Evolutionary conservation across 345 rosid species (phyloP).

Genomic region (Turnera subulata): DNA sequence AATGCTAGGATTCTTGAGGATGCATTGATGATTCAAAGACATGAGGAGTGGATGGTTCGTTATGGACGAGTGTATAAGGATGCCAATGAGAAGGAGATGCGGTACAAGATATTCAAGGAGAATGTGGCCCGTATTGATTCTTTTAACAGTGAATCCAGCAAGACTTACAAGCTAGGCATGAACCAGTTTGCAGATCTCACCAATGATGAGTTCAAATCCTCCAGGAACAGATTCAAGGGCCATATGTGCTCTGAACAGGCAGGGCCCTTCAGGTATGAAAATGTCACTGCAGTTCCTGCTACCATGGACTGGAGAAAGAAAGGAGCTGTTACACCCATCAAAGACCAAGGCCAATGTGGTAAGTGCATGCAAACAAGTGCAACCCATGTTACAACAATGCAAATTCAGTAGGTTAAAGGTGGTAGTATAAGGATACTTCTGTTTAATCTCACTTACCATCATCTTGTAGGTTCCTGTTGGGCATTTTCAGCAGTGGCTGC

Average conservation of each 20-base stretch:
- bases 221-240: slow-evolving; percentile 6
- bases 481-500: slow-evolving; percentile 54
- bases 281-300: neutral
- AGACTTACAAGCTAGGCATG: slow-evolving; percentile 7
- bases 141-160: neutral
- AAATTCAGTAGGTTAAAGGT: no score
- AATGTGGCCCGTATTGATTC: slow-evolving; percentile 1
- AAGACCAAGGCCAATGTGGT: slow-evolving; percentile 15
- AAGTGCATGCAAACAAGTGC: neutral
- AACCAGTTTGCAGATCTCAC: slow-evolving; percentile 15
- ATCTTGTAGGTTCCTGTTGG: slow-evolving; percentile 40
- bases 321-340: slow-evolving; percentile 13
- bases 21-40: neutral
- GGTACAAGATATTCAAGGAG: slow-evolving; percentile 8
- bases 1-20: slow-evolving; percentile 2
- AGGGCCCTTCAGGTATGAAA: slow-evolving; percentile 7
- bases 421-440: no score
- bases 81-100: slow-evolving; percentile 7
- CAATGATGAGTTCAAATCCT: slow-evolving; percentile 9
- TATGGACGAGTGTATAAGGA: slow-evolving; percentile 12
- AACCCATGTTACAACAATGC: no score
- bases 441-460: no score
- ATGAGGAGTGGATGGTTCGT: slow-evolving; percentile 2
- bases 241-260: slow-evolving; percentile 11
- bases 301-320: slow-evolving; percentile 16